Evolutionary conservation across 352 stramenopile species (phyloP).

Genomic region (Pythium dissimile): DNA sequence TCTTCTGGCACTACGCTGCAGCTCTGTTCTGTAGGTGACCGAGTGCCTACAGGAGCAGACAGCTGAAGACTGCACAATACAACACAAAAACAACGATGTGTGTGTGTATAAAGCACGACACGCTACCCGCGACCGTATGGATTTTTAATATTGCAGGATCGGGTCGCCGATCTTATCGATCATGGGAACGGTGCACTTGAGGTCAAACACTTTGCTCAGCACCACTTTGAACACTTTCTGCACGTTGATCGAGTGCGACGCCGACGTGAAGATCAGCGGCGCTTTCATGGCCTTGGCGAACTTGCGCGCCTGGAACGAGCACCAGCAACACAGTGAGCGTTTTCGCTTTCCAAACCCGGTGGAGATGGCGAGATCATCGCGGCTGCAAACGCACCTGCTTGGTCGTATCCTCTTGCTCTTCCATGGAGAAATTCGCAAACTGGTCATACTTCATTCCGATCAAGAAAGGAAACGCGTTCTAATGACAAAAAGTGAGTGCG

Average conservation of each 20-base stretch:
- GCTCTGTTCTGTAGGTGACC: neutral
- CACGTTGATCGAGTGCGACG: constrained; percentile 94
- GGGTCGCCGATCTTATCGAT: constrained; percentile 91
- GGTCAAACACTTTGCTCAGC: constrained; percentile 92
- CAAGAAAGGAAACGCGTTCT: constrained; percentile 92
- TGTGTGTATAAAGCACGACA: neutral
- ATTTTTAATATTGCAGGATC: constrained; percentile 79
- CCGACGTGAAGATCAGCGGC: constrained; percentile 92
- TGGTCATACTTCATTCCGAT: constrained; percentile 95
- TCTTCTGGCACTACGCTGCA: too few species aligned
- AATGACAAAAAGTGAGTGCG: neutral
- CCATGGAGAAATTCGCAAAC: constrained; percentile 85
- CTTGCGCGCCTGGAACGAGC: constrained; percentile 74
- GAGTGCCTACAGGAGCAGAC: neutral
- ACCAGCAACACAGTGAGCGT: neutral
- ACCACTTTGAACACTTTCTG: constrained; percentile 96
- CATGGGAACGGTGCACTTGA: constrained; percentile 92
- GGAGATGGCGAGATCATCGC: too few species aligned
- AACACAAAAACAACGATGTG: neutral
- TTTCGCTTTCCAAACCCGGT: too few species aligned
- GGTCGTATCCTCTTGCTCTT: constrained; percentile 93
- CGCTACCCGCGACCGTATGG: neutral
- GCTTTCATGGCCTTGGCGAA: constrained; percentile 95
- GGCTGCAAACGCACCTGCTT: constrained; percentile 68
- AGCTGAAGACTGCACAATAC: neutral